These are phyloP conservation scores for Cucurbita moschata DNA, from an alignment of 306 rosid genomes.

Conservation along the genomic window DNA sequence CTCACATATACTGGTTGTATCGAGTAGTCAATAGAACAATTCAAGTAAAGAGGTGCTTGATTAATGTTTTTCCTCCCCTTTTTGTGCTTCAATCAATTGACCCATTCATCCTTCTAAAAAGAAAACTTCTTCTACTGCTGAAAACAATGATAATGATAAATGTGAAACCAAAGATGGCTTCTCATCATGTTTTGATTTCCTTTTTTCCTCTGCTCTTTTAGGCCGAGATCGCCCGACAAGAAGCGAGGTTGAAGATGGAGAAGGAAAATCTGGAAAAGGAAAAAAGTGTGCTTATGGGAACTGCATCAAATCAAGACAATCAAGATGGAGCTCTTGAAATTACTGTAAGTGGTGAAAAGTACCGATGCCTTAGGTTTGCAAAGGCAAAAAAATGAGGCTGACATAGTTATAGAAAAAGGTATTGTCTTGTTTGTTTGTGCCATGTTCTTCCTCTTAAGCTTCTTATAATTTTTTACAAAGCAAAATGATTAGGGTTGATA, in stretches of 20 bases:
- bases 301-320: conserved; percentile 90
- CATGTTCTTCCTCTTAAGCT: background rate
- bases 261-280: conserved; percentile 94
- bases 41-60: background rate
- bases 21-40: background rate
- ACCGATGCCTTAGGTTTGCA: conserved; percentile 83
- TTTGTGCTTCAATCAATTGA: background rate
- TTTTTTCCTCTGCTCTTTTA: background rate
- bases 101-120: background rate
- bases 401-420: background rate
- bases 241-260: conserved; percentile 89
- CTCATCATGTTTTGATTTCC: background rate
- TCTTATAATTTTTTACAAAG: background rate
- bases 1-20: too few species aligned
- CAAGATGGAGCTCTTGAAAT: conserved; percentile 97
- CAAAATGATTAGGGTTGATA: background rate
- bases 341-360: conserved; percentile 95
- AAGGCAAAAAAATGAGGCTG: conserved; percentile 79
- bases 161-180: too few species aligned
- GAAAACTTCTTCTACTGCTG: background rate
- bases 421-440: background rate
- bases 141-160: too few species aligned
- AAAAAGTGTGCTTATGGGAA: conserved; percentile 91
- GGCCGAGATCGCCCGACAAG: conserved; percentile 91
- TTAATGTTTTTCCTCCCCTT: background rate